These are phyloP conservation scores for Myriosclerotinia duriaeana DNA, from an alignment of 2,329 filamentous ascomycete species.

Conservation along the genomic window DNA sequence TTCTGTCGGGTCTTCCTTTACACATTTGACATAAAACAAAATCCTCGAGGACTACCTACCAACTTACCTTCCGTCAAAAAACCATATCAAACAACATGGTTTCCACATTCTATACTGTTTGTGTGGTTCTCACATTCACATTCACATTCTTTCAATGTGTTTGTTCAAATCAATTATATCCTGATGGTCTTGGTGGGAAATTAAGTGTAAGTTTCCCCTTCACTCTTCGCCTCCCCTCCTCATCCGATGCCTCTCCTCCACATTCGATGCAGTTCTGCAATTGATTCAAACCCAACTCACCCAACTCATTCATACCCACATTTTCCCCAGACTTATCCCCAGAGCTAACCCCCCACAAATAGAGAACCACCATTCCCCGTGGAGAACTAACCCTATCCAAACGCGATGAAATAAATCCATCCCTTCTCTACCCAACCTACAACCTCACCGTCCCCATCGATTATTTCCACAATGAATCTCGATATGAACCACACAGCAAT, in stretches of 20 bases:
- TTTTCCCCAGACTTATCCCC: not conserved
- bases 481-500: conserved; percentile 74
- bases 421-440: conserved; percentile 40
- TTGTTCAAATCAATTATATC: conserved; percentile 5
- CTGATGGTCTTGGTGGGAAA: not conserved
- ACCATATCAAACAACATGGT: not conserved
- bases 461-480: conserved; percentile 78
- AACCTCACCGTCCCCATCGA: conserved; percentile 55
- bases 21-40: not conserved
- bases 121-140: not conserved
- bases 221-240: not conserved
- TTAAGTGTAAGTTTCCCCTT: conserved; percentile 9
- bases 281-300: no score
- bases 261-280: not conserved
- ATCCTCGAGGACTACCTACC: not conserved
- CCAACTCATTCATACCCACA: no score
- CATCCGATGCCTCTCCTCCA: not conserved
- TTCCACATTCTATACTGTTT: conserved; percentile 8
- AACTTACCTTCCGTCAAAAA: no score
- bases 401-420: conserved; percentile 31
- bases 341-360: conserved; percentile 3
- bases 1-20: no score
- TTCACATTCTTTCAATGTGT: conserved; percentile 4
- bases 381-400: conserved; percentile 21
- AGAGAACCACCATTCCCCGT: conserved; percentile 33